Percentiles rank a stretch among this genome's conserved stretches.
phyloP scores from a whole-genome alignment of 306 rosid species.

The Acacia confusa region DNA sequence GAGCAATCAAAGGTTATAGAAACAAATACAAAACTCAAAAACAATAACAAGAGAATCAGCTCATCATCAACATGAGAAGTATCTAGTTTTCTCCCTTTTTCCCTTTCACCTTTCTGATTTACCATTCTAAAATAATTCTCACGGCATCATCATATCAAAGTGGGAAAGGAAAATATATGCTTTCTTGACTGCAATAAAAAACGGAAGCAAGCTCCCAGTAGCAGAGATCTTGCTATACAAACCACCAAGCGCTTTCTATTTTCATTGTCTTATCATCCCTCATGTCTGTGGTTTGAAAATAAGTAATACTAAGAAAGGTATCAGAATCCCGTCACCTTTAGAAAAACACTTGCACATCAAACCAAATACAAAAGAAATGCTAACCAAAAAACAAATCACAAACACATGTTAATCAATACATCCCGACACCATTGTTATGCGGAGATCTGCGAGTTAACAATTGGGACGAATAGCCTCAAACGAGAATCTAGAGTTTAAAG shows the following conservation, averaged over 20 bases:
- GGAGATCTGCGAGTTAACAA: conserved; percentile 22
- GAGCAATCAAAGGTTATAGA: background rate
- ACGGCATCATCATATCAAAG: background rate
- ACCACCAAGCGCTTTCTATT: background rate
- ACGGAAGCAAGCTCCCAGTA: background rate
- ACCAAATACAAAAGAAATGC: background rate
- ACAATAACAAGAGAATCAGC: background rate
- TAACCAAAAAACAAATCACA: background rate
- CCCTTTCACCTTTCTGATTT: background rate
- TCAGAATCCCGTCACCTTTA: background rate
- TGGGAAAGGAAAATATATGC: background rate
- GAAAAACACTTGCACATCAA: background rate
- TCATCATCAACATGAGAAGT: background rate
- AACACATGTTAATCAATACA: background rate
- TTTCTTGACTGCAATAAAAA: background rate
- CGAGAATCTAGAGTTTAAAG: background rate
- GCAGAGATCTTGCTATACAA: conserved; percentile 9
- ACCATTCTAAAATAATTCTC: background rate
- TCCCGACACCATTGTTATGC: background rate
- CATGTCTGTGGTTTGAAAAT: conserved; percentile 13
- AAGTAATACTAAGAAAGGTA: background rate
- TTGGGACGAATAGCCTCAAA: background rate
- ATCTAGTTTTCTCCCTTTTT: background rate
- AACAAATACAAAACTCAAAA: background rate
- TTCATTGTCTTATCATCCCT: background rate